These are phyloP conservation scores for Xylariales sp. DNA, from an alignment of 2,329 filamentous ascomycete species.

Conservation along the genomic window DNA sequence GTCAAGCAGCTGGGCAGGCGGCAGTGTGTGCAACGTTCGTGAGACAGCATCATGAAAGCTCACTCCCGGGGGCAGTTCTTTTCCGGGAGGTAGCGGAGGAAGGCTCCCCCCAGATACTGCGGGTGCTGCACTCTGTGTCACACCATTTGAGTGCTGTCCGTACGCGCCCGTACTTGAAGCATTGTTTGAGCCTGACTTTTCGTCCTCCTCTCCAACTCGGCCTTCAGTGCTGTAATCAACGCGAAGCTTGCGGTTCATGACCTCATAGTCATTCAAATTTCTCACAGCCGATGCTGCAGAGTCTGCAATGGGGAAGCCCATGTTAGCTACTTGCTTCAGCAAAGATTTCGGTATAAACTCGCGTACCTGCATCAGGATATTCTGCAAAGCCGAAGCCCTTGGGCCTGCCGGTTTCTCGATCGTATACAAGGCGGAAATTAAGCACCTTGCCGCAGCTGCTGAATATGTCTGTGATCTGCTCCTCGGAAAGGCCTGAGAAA, in stretches of 20 bases:
- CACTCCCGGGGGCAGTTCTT: slow-evolving; percentile 77
- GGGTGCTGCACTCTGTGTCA: slow-evolving; percentile 27
- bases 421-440: slow-evolving; percentile 90
- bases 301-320: slow-evolving; percentile 35
- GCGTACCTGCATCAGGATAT: slow-evolving; percentile 80
- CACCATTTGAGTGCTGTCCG: slow-evolving; percentile 20
- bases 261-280: slow-evolving; percentile 91
- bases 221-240: slow-evolving; percentile 97
- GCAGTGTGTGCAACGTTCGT: slow-evolving; percentile 80
- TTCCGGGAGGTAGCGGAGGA: slow-evolving; percentile 78
- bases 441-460: slow-evolving; percentile 84
- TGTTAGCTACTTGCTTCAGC: background rate
- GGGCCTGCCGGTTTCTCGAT: slow-evolving; percentile 88
- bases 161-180: slow-evolving; percentile 11
- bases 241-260: slow-evolving; percentile 89
- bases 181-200: slow-evolving; percentile 13
- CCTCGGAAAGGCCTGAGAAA: slow-evolving; percentile 79
- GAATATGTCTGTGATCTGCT: slow-evolving; percentile 93
- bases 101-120: slow-evolving; percentile 47
- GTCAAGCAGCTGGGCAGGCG: slow-evolving; percentile 84
- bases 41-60: slow-evolving; percentile 89
- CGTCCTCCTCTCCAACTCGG: slow-evolving; percentile 62
- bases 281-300: slow-evolving; percentile 89
- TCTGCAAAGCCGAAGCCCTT: slow-evolving; percentile 98
- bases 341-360: background rate